Evolutionary conservation across 306 rosid genomes (phyloP).

Genomic region (Morella rubra): DNA sequence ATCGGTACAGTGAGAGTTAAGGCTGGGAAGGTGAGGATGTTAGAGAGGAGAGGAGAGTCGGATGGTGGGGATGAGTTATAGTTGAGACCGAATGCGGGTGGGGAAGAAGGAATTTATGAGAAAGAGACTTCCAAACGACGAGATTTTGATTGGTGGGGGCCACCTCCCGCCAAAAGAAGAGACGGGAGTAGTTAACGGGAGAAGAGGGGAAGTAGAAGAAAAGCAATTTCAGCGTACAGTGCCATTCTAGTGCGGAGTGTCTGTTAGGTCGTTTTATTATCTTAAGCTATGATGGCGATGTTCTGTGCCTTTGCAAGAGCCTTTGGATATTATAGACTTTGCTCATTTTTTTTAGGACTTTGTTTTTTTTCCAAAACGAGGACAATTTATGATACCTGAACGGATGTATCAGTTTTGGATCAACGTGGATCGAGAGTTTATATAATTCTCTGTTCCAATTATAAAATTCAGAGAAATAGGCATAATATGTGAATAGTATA

Average conservation of each 20-base stretch:
- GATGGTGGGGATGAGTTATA: neutral
- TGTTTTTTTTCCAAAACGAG: no score
- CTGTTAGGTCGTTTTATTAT: slow-evolving; percentile 4
- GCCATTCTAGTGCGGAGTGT: neutral
- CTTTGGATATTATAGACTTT: neutral
- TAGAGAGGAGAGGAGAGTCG: neutral
- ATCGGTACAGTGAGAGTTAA: neutral
- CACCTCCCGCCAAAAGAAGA: slow-evolving; percentile 58
- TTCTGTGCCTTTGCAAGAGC: neutral
- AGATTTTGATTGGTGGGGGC: slow-evolving; percentile 55
- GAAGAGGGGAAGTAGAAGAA: slow-evolving; percentile 64
- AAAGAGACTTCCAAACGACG: slow-evolving; percentile 26
- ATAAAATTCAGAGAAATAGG: no score
- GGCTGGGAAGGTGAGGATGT: slow-evolving; percentile 13
- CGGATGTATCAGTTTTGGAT: no score
- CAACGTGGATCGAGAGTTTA: no score
- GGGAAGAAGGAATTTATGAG: slow-evolving; percentile 40
- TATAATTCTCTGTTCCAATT: no score
- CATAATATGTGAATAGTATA: no score
- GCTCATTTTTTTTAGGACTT: no score
- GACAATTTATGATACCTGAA: no score
- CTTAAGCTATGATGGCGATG: slow-evolving; percentile 7
- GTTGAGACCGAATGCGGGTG: neutral
- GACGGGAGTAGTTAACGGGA: slow-evolving; percentile 27
- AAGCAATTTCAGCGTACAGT: slow-evolving; percentile 38